Evolutionary conservation across 2,329 filamentous ascomycete genomes (phyloP), one percentile per base, ranked within the genome.

Genomic region (Colletotrichum echinochloae): DNA sequence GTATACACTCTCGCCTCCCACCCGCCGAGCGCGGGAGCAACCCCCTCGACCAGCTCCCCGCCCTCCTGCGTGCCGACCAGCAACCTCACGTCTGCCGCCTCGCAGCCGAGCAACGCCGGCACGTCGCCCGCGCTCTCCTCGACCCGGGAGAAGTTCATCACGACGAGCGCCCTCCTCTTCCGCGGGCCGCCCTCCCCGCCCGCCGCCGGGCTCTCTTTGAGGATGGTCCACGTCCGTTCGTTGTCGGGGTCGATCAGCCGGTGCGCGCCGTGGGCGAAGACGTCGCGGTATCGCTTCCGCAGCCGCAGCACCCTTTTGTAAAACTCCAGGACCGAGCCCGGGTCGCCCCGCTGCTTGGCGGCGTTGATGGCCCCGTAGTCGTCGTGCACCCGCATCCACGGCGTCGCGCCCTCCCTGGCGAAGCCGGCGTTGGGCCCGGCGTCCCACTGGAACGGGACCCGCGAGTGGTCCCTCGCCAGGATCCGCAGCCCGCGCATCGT

Each of bases 361-460:
- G 86, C 89, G 68, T 93, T 93, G 75, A 90, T 83, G 1, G 80
- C 75, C 2, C 74, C 74, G 74, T 88, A 90, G 37, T 86, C 82
- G 26, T 91, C 87, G 74, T 92, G 89, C 1, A 90, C 86, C 1
- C 87, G 83, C 88, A 93, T 93, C 91, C 91, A 93, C 0, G 91
- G 89, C 72, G 83, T 84, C 0, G 76, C 76, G 0, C 66, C 73
- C 0, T 67, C 73, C 18, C 75, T 74, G 0, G 88, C 87, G 78
- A 94, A 93, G 0, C 91, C 91, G 0, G 88, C 88, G 71, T 91
- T 85, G 0, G 84, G 79, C 0, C 82, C 81, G 1, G 79, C 82
- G 61, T 86, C 84, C 91, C 91, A 94, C 62, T 91, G 90, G 77
- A 93, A 88, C 0, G 91, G 91, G 2, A 90, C 85, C 0, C 91